These are phyloP conservation scores for Prunus fruticosa DNA, from an alignment of 306 rosid genomes.

Conservation along the genomic window DNA sequence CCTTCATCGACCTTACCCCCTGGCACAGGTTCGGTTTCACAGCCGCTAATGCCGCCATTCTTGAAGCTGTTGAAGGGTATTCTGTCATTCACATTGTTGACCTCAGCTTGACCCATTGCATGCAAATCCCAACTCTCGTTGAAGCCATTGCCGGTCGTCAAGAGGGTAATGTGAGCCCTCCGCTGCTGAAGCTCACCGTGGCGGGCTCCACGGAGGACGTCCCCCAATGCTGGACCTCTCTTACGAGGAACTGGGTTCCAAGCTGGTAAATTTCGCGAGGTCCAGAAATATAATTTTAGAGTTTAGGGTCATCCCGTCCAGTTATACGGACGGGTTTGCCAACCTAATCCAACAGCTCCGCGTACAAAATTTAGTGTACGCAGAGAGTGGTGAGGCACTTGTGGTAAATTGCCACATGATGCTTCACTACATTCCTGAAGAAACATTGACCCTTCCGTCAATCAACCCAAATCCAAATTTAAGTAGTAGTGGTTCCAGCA, in stretches of 20 bases:
- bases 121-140: slow-evolving; percentile 92
- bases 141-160: slow-evolving; percentile 78
- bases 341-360: slow-evolving; percentile 61
- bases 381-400: slow-evolving; percentile 50
- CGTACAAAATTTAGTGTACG: slow-evolving; percentile 53
- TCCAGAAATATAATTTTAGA: slow-evolving; percentile 60
- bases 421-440: slow-evolving; percentile 86
- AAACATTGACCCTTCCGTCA: slow-evolving; percentile 20
- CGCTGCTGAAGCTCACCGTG: slow-evolving; percentile 67
- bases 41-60: slow-evolving; percentile 68
- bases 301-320: slow-evolving; percentile 60
- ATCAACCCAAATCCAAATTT: neutral
- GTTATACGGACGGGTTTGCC: slow-evolving; percentile 60
- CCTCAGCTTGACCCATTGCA: slow-evolving; percentile 78
- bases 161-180: slow-evolving; percentile 37
- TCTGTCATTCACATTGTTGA: slow-evolving; percentile 75
- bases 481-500: neutral
- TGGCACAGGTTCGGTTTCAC: slow-evolving; percentile 94
- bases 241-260: slow-evolving; percentile 66
- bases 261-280: slow-evolving; percentile 71
- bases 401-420: slow-evolving; percentile 88
- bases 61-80: slow-evolving; percentile 72
- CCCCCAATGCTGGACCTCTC: slow-evolving; percentile 68
- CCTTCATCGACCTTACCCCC: slow-evolving; percentile 83
- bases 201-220: slow-evolving; percentile 32